Evolutionary conservation across 1,139 yeast genomes (phyloP).

Genomic region (Magnusiomyces paraingens): DNA sequence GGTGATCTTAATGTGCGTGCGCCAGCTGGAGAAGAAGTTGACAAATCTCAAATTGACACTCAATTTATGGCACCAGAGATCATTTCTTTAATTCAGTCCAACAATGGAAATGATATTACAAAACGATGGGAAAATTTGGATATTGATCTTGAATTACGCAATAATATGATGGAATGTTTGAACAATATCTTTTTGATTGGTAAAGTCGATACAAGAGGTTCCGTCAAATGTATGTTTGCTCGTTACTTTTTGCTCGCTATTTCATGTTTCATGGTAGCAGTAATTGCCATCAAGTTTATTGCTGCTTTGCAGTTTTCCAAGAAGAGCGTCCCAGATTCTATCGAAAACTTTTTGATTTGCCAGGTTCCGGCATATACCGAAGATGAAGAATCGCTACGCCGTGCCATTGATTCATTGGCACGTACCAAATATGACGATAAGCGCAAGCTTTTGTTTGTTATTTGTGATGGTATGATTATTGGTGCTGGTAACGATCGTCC

Average conservation of each 20-base stretch:
- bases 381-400: slow-evolving; percentile 36
- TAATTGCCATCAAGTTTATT: slow-evolving; percentile 35
- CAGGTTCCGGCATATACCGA: slow-evolving; percentile 41
- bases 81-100: slow-evolving; percentile 25
- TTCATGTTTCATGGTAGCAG: slow-evolving; percentile 30
- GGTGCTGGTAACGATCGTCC: slow-evolving; percentile 39
- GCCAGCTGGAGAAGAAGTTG: slow-evolving; percentile 32
- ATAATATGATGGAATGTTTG: slow-evolving; percentile 32
- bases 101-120: slow-evolving; percentile 30
- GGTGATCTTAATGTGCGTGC: slow-evolving; percentile 29
- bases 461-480: slow-evolving; percentile 39
- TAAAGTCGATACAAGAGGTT: slow-evolving; percentile 33
- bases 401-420: slow-evolving; percentile 38
- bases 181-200: slow-evolving; percentile 29
- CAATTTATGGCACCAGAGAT: slow-evolving; percentile 32
- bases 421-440: slow-evolving; percentile 35
- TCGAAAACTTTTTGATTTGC: slow-evolving; percentile 33
- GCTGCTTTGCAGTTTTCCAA: slow-evolving; percentile 39
- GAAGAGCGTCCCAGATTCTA: slow-evolving; percentile 33
- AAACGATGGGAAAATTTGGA: slow-evolving; percentile 21
- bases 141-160: slow-evolving; percentile 24
- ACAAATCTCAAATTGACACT: slow-evolving; percentile 36
- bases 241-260: slow-evolving; percentile 35
- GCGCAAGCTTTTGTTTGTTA: slow-evolving; percentile 34
- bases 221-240: slow-evolving; percentile 37